phyloP scores from a whole-genome alignment of 768 basidiomycete species.

The Leccinum incarnatum region DNA sequence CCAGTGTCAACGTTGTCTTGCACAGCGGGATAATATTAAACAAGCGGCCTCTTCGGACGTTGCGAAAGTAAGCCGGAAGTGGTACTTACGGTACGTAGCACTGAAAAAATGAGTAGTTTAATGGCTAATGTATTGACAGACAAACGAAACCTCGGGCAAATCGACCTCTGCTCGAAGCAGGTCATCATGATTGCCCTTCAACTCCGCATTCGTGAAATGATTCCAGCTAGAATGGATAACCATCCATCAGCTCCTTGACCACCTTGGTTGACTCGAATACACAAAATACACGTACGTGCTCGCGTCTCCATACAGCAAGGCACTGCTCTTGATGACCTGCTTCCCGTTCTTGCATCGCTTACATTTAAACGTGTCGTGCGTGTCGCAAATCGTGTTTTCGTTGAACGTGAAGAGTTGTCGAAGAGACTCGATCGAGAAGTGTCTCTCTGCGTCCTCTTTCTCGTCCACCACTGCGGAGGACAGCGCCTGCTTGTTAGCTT shows the following conservation, averaged over 20 bases:
- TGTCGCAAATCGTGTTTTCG: slow-evolving; percentile 82
- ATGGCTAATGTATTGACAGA: slow-evolving; percentile 95
- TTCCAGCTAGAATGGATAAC: slow-evolving; percentile 71
- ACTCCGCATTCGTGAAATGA: slow-evolving; percentile 86
- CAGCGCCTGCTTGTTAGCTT: slow-evolving; percentile 93
- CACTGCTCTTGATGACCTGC: slow-evolving; percentile 79
- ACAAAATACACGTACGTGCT: slow-evolving; percentile 73
- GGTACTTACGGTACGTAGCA: too few relatives aligned
- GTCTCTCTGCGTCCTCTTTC: slow-evolving; percentile 91
- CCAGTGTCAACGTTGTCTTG: too few relatives aligned
- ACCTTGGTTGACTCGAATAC: slow-evolving; percentile 2
- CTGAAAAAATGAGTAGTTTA: slow-evolving; percentile 30
- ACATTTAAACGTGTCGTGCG: slow-evolving; percentile 98
- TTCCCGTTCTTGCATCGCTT: slow-evolving; percentile 85
- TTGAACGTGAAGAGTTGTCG: slow-evolving; percentile 92
- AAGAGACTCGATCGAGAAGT: slow-evolving; percentile 88
- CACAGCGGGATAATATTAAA: too few relatives aligned
- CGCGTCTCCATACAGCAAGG: slow-evolving; percentile 91
- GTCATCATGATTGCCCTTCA: slow-evolving; percentile 93
- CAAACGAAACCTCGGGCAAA: slow-evolving; percentile 82
- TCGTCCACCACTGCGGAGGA: slow-evolving; percentile 99
- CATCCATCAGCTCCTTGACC: neutral
- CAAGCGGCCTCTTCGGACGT: too few relatives aligned
- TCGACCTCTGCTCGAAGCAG: slow-evolving; percentile 88
- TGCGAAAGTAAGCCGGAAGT: too few relatives aligned